phyloP scores from a whole-genome alignment of 2,329 filamentous ascomycete species.

The Diaporthe sp. region DNA sequence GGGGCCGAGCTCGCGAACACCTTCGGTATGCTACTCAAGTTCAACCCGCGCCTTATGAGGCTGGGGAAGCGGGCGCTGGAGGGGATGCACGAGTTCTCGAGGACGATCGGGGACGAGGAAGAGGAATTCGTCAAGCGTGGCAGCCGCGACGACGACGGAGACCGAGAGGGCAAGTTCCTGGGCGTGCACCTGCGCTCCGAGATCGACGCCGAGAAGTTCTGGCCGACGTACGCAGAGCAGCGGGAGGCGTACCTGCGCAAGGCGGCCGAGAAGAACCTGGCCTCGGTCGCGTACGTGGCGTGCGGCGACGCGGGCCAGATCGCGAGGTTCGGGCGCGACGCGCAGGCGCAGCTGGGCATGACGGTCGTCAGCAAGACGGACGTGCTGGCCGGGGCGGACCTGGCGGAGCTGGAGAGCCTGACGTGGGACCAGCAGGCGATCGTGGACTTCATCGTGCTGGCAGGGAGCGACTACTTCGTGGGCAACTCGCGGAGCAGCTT shows the following conservation, averaged over 20 bases:
- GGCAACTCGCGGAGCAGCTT: slow-evolving; percentile 63
- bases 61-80: slow-evolving; percentile 55
- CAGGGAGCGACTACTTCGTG: slow-evolving; percentile 56
- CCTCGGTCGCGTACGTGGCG: slow-evolving; percentile 58
- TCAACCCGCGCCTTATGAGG: slow-evolving; percentile 57
- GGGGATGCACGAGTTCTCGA: slow-evolving; percentile 52
- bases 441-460: slow-evolving; percentile 57
- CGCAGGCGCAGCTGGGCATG: slow-evolving; percentile 50
- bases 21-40: slow-evolving; percentile 56
- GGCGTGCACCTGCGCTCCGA: slow-evolving; percentile 63
- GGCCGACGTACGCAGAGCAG: slow-evolving; percentile 61
- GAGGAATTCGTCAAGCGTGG: neutral
- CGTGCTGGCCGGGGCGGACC: slow-evolving; percentile 46
- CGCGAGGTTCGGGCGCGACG: slow-evolving; percentile 52
- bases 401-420: slow-evolving; percentile 52
- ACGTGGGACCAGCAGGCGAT: slow-evolving; percentile 62
- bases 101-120: slow-evolving; percentile 1
- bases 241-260: slow-evolving; percentile 54
- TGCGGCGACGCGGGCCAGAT: slow-evolving; percentile 60
- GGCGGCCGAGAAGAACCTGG: slow-evolving; percentile 47
- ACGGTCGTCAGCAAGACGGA: slow-evolving; percentile 55
- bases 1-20: slow-evolving; percentile 61
- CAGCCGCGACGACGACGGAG: neutral
- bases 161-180: slow-evolving; percentile 47
- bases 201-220: slow-evolving; percentile 59